Evolutionary conservation across 2,329 filamentous ascomycete species (phyloP).

Genomic region (Pseudogymnoascus sp.): DNA sequence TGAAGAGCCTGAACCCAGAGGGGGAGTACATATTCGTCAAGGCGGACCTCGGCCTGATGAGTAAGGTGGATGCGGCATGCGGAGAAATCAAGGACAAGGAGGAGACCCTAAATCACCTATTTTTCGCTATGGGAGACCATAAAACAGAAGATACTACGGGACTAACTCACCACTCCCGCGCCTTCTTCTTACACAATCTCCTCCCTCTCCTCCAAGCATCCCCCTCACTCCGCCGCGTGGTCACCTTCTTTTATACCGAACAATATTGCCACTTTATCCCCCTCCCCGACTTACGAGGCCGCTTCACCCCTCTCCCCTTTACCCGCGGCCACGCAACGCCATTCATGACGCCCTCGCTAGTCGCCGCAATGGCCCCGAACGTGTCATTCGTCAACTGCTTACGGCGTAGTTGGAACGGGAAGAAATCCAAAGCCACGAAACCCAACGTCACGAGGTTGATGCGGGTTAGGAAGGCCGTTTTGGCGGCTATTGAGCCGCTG

Average conservation of each 20-base stretch:
- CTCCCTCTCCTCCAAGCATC: constrained; percentile 45
- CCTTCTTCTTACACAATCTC: constrained; percentile 47
- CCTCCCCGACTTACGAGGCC: background rate
- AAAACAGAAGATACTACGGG: constrained; percentile 23
- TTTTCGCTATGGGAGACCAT: constrained; percentile 38
- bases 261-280: background rate
- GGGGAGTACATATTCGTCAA: constrained; percentile 36
- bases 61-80: constrained; percentile 39
- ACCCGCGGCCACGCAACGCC: background rate
- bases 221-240: constrained; percentile 39
- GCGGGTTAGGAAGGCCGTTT: background rate
- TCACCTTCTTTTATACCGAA: constrained; percentile 35
- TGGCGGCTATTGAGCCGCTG: background rate
- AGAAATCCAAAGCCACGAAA: background rate
- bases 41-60: constrained; percentile 36
- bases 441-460: background rate
- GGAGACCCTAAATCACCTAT: constrained; percentile 44
- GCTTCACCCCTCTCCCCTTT: background rate
- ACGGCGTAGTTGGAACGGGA: background rate
- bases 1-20: constrained; percentile 27
- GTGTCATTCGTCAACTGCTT: constrained; percentile 4
- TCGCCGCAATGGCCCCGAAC: background rate
- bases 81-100: constrained; percentile 41
- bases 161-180: constrained; percentile 46
- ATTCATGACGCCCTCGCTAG: background rate